A percentile compares a stretch with the other conserved stretches of the same genome.
Evolutionary conservation across 306 rosid species (phyloP).

Genomic region (Geum urbanum): DNA sequence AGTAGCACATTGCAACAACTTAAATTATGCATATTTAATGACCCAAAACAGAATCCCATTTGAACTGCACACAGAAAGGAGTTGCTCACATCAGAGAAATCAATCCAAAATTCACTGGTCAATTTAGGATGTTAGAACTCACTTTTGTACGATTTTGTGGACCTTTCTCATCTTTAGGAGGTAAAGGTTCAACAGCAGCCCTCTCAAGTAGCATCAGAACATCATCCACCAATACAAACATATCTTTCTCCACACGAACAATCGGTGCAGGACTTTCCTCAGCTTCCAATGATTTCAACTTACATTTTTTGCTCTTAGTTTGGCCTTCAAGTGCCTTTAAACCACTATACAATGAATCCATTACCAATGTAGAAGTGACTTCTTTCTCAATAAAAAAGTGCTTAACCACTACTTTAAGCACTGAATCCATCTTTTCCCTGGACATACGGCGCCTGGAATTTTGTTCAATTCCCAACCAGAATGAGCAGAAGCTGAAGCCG

Average conservation of each 20-base stretch:
- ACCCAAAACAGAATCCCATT: background rate
- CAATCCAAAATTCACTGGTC: background rate
- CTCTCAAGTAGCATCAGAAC: conserved; percentile 80
- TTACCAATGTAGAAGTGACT: conserved; percentile 94
- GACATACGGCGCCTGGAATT: conserved; percentile 82
- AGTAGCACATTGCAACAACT: background rate
- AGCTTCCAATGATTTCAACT: conserved; percentile 57
- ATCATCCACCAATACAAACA: conserved; percentile 89
- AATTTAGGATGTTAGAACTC: conserved; percentile 25
- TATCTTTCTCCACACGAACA: conserved; percentile 77
- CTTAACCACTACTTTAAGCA: conserved; percentile 87
- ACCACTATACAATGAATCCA: conserved; percentile 98
- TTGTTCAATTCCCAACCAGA: conserved; percentile 95
- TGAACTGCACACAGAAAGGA: background rate
- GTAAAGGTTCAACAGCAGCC: conserved; percentile 92
- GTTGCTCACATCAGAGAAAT: background rate
- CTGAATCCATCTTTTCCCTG: conserved; percentile 79
- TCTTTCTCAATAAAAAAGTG: conserved; percentile 96
- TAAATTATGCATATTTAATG: background rate
- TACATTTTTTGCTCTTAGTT: conserved; percentile 53
- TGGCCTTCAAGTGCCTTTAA: conserved; percentile 95
- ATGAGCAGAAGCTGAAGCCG: conserved; percentile 67
- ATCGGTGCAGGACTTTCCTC: conserved; percentile 94
- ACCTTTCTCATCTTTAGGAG: conserved; percentile 99
- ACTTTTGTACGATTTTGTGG: conserved; percentile 99